phyloP scores from a whole-genome alignment of 2,329 filamentous ascomycete species.

The Fonsecaea monophora region DNA sequence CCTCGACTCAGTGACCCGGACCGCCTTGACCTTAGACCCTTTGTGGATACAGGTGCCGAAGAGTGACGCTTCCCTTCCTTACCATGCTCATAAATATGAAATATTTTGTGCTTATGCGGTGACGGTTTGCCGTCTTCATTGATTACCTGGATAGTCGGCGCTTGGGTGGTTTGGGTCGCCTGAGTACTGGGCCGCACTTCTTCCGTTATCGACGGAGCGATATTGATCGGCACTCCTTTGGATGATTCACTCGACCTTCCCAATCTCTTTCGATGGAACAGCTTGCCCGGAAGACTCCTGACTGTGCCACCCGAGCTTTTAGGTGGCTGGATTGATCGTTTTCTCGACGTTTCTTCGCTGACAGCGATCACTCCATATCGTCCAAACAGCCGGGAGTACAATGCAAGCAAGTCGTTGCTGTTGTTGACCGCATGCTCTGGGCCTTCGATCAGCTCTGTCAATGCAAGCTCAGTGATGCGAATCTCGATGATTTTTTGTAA shows the following conservation, averaged over 20 bases:
- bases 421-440: slow-evolving; percentile 86
- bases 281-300: slow-evolving; percentile 73
- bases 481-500: slow-evolving; percentile 89
- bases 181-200: slow-evolving; percentile 34
- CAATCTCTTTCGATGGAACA: slow-evolving; percentile 71
- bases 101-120: slow-evolving; percentile 43
- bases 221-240: slow-evolving; percentile 24
- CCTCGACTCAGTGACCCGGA: slow-evolving; percentile 32
- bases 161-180: slow-evolving; percentile 44
- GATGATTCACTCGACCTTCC: slow-evolving; percentile 54
- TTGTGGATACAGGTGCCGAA: slow-evolving; percentile 3
- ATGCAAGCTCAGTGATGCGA: slow-evolving; percentile 89
- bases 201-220: slow-evolving; percentile 38
- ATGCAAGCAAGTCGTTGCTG: slow-evolving; percentile 79
- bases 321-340: slow-evolving; percentile 61
- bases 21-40: slow-evolving; percentile 6
- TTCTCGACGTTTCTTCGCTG: slow-evolving; percentile 48
- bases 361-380: slow-evolving; percentile 56
- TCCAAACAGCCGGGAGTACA: slow-evolving; percentile 84
- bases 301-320: slow-evolving; percentile 74
- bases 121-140: slow-evolving; percentile 58
- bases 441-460: slow-evolving; percentile 83
- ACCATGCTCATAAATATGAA: slow-evolving; percentile 44
- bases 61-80: slow-evolving; percentile 24
- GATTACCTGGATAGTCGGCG: slow-evolving; percentile 79